phyloP scores from a whole-genome alignment of 2,329 filamentous ascomycete genomes.

The Aureobasidium sp. region DNA sequence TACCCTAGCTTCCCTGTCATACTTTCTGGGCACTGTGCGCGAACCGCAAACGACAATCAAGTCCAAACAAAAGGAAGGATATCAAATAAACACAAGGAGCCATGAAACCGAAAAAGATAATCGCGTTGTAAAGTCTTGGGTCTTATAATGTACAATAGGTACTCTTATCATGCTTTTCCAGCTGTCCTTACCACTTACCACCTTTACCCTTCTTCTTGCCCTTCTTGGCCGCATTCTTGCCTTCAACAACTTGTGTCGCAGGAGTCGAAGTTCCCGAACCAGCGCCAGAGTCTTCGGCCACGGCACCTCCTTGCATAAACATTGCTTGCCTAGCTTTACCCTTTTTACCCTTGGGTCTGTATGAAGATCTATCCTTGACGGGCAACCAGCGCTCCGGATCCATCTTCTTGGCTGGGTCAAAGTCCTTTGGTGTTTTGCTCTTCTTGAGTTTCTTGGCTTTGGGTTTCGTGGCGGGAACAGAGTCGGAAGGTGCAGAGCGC shows the following conservation, averaged over 20 bases:
- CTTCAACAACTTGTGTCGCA: conserved; percentile 32
- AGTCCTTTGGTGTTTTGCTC: conserved; percentile 62
- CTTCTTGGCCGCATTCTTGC: conserved; percentile 31
- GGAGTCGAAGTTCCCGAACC: conserved; percentile 26
- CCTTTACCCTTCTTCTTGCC: conserved; percentile 30
- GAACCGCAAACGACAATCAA: too few relatives aligned
- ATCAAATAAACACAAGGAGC: neutral
- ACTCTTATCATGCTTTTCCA: neutral
- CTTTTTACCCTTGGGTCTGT: conserved; percentile 84
- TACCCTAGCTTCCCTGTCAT: too few relatives aligned
- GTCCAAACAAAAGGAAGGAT: too few relatives aligned
- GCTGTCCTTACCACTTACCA: conserved; percentile 14
- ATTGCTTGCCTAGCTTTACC: conserved; percentile 58
- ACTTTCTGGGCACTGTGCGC: too few relatives aligned
- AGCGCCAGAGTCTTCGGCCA: conserved; percentile 47
- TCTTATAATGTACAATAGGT: neutral
- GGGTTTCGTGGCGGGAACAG: conserved; percentile 29
- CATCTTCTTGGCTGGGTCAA: conserved; percentile 66
- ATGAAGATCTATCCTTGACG: conserved; percentile 77
- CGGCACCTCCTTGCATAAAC: conserved; percentile 77
- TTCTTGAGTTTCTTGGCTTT: conserved; percentile 53
- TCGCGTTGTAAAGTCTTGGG: neutral
- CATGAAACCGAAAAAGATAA: neutral
- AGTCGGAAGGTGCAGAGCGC: conserved; percentile 35
- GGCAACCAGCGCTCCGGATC: conserved; percentile 94